A percentile compares a stretch with the other conserved stretches of the same genome.
These are phyloP conservation scores for Eimeria brunetti DNA, from an alignment of 169 alveolate species.

Conservation along the genomic window DNA sequence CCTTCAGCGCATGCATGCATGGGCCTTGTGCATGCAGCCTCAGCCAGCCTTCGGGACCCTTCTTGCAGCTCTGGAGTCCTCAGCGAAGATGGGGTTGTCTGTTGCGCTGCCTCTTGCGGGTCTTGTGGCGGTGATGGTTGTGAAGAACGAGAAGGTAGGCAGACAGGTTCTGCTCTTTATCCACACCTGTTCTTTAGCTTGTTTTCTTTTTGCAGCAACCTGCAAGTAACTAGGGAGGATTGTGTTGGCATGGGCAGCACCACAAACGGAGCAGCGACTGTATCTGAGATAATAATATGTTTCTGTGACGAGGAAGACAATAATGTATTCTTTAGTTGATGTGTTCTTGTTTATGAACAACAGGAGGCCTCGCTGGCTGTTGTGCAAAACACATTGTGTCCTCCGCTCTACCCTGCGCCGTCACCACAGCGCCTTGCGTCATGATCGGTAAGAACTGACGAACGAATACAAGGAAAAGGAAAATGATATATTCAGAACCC, in stretches of 20 bases:
- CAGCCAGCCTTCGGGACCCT: conserved; percentile 60
- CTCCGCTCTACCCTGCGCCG: conserved; percentile 48
- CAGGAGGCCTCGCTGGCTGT: conserved; percentile 66
- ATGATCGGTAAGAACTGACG: conserved; percentile 3
- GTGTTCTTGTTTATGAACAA: neutral
- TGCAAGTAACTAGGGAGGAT: neutral
- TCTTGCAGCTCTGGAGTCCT: conserved; percentile 67
- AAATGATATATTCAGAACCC: too few relatives aligned
- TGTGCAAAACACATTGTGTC: conserved; percentile 41
- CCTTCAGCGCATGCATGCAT: neutral
- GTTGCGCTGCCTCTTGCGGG: conserved; percentile 55
- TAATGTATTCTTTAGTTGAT: neutral
- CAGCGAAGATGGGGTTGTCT: conserved; percentile 32
- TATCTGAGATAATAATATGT: too few relatives aligned
- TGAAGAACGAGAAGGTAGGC: conserved; percentile 59
- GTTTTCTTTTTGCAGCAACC: neutral
- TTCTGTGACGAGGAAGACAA: neutral
- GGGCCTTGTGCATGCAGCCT: conserved; percentile 8
- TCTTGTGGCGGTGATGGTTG: conserved; percentile 57
- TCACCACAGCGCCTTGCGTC: conserved; percentile 64
- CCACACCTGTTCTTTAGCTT: neutral
- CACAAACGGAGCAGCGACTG: neutral
- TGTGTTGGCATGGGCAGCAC: neutral
- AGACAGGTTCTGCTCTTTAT: neutral
- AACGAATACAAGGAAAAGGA: neutral